phyloP scores from a whole-genome alignment of 768 basidiomycete genomes.

The Phaeotremella fagi region DNA sequence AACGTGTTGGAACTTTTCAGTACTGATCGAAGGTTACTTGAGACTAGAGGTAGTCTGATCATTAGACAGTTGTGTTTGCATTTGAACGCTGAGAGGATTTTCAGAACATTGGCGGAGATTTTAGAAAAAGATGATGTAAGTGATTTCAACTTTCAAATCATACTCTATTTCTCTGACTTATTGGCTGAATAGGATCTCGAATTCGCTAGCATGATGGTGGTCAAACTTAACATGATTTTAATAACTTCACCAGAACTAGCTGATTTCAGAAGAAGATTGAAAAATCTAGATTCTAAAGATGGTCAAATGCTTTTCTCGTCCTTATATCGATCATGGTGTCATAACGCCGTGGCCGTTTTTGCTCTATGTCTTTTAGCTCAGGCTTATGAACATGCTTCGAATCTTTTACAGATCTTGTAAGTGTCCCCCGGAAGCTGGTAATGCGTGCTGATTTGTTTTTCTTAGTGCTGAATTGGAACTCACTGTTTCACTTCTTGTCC shows the following conservation, averaged over 20 bases:
- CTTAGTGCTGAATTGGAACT: slow-evolving; percentile 90
- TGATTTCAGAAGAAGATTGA: slow-evolving; percentile 87
- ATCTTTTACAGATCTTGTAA: slow-evolving; percentile 90
- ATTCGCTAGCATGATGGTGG: slow-evolving; percentile 94
- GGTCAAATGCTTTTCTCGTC: slow-evolving; percentile 92
- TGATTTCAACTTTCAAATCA: slow-evolving; percentile 3
- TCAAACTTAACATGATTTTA: slow-evolving; percentile 92
- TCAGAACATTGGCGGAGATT: slow-evolving; percentile 92
- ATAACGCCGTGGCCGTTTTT: slow-evolving; percentile 94
- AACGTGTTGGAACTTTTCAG: slow-evolving; percentile 91
- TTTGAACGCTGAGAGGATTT: slow-evolving; percentile 91
- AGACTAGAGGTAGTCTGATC: slow-evolving; percentile 88
- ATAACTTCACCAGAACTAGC: slow-evolving; percentile 94
- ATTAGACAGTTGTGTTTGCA: slow-evolving; percentile 90
- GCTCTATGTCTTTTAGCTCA: slow-evolving; percentile 94
- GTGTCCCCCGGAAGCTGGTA: slow-evolving; percentile 31
- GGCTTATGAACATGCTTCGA: slow-evolving; percentile 97
- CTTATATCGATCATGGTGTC: slow-evolving; percentile 96
- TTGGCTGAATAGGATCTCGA: slow-evolving; percentile 70
- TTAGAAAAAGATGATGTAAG: slow-evolving; percentile 93
- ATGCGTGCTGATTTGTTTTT: slow-evolving; percentile 2
- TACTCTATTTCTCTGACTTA: neutral
- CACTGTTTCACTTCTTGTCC: slow-evolving; percentile 87
- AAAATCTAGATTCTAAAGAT: slow-evolving; percentile 89
- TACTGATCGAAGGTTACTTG: slow-evolving; percentile 82